Conservation (phyloP, 176 grass and related monocot genomes). For the Ensete glaucum region DNA sequence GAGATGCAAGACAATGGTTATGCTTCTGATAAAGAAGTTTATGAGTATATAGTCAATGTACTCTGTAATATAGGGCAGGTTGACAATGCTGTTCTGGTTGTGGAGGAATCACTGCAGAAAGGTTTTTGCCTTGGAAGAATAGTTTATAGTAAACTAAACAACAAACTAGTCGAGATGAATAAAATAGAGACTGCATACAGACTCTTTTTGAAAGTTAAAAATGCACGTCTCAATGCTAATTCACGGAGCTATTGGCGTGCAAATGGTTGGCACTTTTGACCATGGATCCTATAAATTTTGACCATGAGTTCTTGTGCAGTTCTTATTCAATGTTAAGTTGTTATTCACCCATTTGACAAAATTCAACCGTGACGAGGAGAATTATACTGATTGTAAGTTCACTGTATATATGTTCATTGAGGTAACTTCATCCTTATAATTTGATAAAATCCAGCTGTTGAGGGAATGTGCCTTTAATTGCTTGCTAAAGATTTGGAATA, state of each 20-base stretch:
- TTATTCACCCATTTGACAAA: no score
- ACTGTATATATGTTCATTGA: no score
- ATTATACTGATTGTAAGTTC: no score
- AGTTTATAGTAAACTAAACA: slow-evolving; percentile 76
- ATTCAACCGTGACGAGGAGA: no score
- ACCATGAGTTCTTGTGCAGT: neutral
- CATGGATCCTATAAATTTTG: slow-evolving; percentile 8
- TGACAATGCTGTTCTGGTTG: slow-evolving; percentile 68
- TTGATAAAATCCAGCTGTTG: no score
- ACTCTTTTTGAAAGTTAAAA: slow-evolving; percentile 60
- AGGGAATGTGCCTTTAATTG: no score
- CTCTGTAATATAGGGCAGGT: slow-evolving; percentile 83
- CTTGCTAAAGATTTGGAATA: no score
- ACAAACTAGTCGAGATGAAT: slow-evolving; percentile 69
- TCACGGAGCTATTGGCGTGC: slow-evolving; percentile 57
- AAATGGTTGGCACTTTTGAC: slow-evolving; percentile 76
- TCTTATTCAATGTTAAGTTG: no score
- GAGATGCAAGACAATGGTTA: slow-evolving; percentile 62
- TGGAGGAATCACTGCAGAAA: slow-evolving; percentile 63
- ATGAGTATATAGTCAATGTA: slow-evolving; percentile 77
- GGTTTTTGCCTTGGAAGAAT: slow-evolving; percentile 56
- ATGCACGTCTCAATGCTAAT: slow-evolving; percentile 36
- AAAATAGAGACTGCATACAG: slow-evolving; percentile 73
- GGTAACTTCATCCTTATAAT: no score
- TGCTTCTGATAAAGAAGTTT: slow-evolving; percentile 62